Evolutionary conservation across 495 filamentous ascomycete species (phyloP), one percentile per base, ranked within the genome.

Genomic region (Tuber melanosporum): DNA sequence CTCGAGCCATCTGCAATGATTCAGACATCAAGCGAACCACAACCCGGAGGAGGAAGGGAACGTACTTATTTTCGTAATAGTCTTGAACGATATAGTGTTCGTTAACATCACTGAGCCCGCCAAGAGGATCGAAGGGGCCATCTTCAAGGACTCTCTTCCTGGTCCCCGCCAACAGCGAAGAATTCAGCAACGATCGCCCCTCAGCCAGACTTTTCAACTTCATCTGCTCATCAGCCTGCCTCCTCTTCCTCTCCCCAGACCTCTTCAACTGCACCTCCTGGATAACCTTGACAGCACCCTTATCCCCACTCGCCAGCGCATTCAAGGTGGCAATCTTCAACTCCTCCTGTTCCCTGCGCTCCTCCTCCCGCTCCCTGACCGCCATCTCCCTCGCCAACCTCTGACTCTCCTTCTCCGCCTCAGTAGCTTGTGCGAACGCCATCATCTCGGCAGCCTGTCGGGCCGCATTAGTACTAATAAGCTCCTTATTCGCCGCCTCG

Each of bases 51-150:
- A 7, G 26, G 26, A 36, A 45, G 32, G 19, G 15, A 47, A 72
- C 62, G 47, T 42, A 80, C 62, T 85, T 84, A 77, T 86, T 86
- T 17, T 82, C 78, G 80, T 97, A 97, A 62, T 87, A 85, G 39
- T 89, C 85, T 80, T 88, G 89, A n/a, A 94, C 80, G 26, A 87
- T 85, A 82, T 91, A 95, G 81, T 93, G 90, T 80, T 92, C 88
- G 46, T 89, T 89, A 78, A 86, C 85, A 73, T 92, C 88, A 32
- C 89, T 87, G 74, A 93, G 79, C 0, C 93, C 95, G 9, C 90
- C 93, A 82, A 97, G 95, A 2, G 95, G 92, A 87, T 98, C 94
- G 83, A 95, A 98, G 2, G 92, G 90, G 76, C 91, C 90, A 82
- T 92, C 90, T n/a, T 87, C 88, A 72, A 87, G 87, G 1, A 89